Evolutionary conservation across 2,329 filamentous ascomycete species (phyloP).

Genomic region (Dendryphion nanum): DNA sequence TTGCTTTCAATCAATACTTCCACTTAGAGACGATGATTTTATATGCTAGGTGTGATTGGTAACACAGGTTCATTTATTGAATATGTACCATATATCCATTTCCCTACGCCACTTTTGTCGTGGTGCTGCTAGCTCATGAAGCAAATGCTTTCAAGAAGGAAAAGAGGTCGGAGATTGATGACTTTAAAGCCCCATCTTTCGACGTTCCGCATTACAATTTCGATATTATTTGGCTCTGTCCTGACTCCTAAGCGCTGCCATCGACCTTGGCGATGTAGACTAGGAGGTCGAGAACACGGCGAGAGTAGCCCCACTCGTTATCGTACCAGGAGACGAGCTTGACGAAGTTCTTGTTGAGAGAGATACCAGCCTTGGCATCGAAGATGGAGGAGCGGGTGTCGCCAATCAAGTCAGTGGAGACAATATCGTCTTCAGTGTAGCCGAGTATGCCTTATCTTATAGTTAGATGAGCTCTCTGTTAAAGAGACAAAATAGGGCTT

Average conservation of each 20-base stretch:
- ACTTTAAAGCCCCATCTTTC: background rate
- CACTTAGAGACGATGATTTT: too few relatives aligned
- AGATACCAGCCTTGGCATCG: conserved; percentile 98
- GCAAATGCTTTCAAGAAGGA: too few relatives aligned
- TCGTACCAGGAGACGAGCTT: conserved; percentile 99
- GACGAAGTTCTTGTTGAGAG: conserved; percentile 97
- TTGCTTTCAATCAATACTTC: too few relatives aligned
- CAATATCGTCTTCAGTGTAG: conserved; percentile 96
- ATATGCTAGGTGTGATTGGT: too few relatives aligned
- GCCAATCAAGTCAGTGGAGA: conserved; percentile 92
- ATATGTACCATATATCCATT: too few relatives aligned
- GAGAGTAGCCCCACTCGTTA: conserved; percentile 99
- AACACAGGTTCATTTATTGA: too few relatives aligned
- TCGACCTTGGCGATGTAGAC: conserved; percentile 46
- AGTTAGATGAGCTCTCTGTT: conserved; percentile 16
- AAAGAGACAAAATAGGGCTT: conserved; percentile 32
- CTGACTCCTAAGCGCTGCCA: conserved; percentile 43
- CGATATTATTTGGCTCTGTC: conserved; percentile 34
- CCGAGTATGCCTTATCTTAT: conserved; percentile 69
- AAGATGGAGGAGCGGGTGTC: conserved; percentile 96
- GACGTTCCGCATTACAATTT: conserved; percentile 25
- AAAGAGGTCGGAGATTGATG: background rate
- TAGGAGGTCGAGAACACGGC: conserved; percentile 61
- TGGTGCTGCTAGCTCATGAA: too few relatives aligned
- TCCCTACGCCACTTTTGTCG: background rate